phyloP scores from a whole-genome alignment of 2,329 filamentous ascomycete genomes.

The Epichloe bromicola region DNA sequence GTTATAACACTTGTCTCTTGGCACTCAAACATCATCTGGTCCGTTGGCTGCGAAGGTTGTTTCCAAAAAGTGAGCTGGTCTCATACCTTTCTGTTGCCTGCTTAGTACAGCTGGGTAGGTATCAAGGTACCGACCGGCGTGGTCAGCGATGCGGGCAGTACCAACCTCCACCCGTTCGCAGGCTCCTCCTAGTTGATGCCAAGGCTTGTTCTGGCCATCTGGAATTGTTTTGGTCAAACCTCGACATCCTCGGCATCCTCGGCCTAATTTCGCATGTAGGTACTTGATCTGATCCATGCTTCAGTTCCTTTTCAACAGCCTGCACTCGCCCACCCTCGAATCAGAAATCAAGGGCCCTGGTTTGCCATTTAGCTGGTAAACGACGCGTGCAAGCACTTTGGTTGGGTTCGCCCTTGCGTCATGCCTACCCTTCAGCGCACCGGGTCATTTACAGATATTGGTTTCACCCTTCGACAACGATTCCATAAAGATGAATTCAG shows the following conservation, averaged over 20 bases:
- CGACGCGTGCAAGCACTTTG: not conserved
- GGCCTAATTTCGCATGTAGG: not conserved
- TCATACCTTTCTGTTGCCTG: no score
- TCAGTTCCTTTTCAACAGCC: not conserved
- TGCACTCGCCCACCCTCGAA: not conserved
- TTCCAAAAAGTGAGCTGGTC: no score
- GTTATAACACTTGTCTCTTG: no score
- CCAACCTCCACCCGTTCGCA: no score
- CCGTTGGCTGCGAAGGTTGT: no score
- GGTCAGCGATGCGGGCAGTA: no score
- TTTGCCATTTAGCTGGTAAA: not conserved
- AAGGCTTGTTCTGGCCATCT: not conserved
- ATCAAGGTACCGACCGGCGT: no score
- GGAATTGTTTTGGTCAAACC: not conserved
- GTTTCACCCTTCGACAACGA: constrained; percentile 59
- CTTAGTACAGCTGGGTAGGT: no score
- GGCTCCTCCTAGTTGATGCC: no score
- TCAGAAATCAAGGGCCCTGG: not conserved
- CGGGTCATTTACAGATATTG: constrained; percentile 48
- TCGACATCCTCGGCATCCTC: not conserved
- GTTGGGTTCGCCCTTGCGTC: constrained; percentile 5
- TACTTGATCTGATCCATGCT: not conserved
- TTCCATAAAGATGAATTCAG: constrained; percentile 65
- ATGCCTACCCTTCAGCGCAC: constrained; percentile 31
- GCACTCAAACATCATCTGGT: no score